phyloP scores from a whole-genome alignment of 768 basidiomycete species.

The Termitomyces sp. region DNA sequence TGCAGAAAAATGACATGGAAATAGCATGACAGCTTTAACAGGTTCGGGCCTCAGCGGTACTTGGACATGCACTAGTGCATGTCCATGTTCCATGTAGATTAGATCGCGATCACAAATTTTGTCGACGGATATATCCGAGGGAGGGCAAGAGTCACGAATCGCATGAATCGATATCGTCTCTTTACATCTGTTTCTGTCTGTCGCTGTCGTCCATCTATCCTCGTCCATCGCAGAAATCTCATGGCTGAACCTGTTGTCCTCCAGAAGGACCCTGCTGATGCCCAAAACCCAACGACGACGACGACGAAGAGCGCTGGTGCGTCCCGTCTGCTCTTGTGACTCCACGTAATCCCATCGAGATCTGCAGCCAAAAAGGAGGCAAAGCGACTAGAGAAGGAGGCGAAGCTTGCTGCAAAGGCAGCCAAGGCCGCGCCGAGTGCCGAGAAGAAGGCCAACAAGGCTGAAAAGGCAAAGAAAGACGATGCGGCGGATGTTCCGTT shows the following conservation, averaged over 20 bases:
- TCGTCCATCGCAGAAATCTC: slow-evolving; percentile 2
- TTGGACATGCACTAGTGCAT: no score
- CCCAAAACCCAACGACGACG: slow-evolving; percentile 31
- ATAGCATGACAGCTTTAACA: no score
- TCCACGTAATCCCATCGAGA: background rate
- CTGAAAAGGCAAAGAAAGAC: slow-evolving; percentile 66
- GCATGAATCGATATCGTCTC: slow-evolving; percentile 15
- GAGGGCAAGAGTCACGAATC: slow-evolving; percentile 9
- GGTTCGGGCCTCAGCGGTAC: no score
- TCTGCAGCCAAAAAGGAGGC: slow-evolving; percentile 76
- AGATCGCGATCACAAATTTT: slow-evolving; percentile 14
- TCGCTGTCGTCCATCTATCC: slow-evolving; percentile 3
- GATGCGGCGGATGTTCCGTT: slow-evolving; percentile 67
- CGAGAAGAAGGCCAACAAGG: slow-evolving; percentile 76
- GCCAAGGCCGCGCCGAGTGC: slow-evolving; percentile 39
- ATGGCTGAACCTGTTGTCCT: slow-evolving; percentile 5
- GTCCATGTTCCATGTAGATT: slow-evolving; percentile 14
- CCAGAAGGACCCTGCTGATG: slow-evolving; percentile 15
- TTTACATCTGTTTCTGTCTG: slow-evolving; percentile 2
- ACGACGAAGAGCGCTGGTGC: slow-evolving; percentile 36
- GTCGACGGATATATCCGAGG: slow-evolving; percentile 13
- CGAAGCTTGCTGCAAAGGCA: slow-evolving; percentile 68
- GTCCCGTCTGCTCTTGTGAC: background rate
- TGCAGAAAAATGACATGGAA: no score
- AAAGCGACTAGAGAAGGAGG: slow-evolving; percentile 73